Conservation (phyloP, 2,329 filamentous ascomycete species). For the Chrysosporium keratinophilum region DNA sequence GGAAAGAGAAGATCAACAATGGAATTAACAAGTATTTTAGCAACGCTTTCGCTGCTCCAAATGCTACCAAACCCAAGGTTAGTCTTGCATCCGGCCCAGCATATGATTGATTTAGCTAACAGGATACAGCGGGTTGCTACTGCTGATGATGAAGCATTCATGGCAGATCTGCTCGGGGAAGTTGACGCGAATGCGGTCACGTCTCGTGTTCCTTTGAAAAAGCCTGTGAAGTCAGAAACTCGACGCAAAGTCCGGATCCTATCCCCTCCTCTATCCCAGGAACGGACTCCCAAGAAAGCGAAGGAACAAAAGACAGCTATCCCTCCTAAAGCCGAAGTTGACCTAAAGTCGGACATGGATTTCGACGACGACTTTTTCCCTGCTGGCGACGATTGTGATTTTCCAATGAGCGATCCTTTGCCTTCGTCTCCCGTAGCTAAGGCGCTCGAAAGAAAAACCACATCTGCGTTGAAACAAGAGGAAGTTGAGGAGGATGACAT, state of each 20-base stretch:
- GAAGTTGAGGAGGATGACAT: slow-evolving; percentile 47
- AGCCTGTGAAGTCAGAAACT: slow-evolving; percentile 60
- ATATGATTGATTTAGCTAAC: slow-evolving; percentile 20
- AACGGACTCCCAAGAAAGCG: slow-evolving; percentile 44
- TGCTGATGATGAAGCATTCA: slow-evolving; percentile 79
- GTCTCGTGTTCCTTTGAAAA: slow-evolving; percentile 46
- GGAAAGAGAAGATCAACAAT: slow-evolving; percentile 76
- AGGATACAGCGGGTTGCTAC: slow-evolving; percentile 54
- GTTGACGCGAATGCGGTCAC: slow-evolving; percentile 67
- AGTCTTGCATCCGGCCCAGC: neutral
- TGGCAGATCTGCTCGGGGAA: slow-evolving; percentile 73
- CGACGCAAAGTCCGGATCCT: slow-evolving; percentile 69
- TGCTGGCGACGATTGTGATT: slow-evolving; percentile 57
- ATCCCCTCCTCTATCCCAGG: slow-evolving; percentile 57
- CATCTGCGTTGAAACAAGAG: slow-evolving; percentile 41
- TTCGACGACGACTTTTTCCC: slow-evolving; percentile 39
- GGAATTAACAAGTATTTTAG: slow-evolving; percentile 94
- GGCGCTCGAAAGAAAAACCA: slow-evolving; percentile 59
- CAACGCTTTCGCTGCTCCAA: slow-evolving; percentile 52
- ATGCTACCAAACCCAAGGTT: slow-evolving; percentile 69
- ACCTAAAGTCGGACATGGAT: slow-evolving; percentile 25
- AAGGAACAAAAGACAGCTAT: slow-evolving; percentile 31
- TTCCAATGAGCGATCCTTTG: slow-evolving; percentile 75
- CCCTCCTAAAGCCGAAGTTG: slow-evolving; percentile 8
- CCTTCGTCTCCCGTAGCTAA: slow-evolving; percentile 81